These are phyloP conservation scores for Fusarium guadeloupense DNA, from an alignment of 2,329 filamentous ascomycete genomes.

Conservation along the genomic window DNA sequence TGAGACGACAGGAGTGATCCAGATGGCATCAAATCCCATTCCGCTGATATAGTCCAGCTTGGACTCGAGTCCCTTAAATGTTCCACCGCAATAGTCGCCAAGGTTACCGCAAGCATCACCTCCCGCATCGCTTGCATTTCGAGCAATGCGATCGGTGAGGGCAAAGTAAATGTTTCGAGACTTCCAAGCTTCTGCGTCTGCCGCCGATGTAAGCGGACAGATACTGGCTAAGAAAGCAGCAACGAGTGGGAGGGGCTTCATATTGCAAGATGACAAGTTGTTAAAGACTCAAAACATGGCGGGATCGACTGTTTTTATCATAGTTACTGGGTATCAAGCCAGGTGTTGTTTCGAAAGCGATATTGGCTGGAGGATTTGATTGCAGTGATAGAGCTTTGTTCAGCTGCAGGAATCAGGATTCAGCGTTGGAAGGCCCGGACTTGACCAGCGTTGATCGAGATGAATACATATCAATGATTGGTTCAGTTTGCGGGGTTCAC, in stretches of 20 bases:
- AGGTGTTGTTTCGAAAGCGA: background rate
- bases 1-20: slow-evolving; percentile 66
- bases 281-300: background rate
- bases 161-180: slow-evolving; percentile 67
- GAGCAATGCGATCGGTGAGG: slow-evolving; percentile 65
- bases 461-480: background rate
- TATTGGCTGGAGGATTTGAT: slow-evolving; percentile 14
- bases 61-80: slow-evolving; percentile 65
- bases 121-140: slow-evolving; percentile 53
- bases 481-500: slow-evolving; percentile 17
- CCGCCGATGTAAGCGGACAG: slow-evolving; percentile 28
- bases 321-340: background rate
- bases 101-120: slow-evolving; percentile 54
- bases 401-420: background rate
- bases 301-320: background rate
- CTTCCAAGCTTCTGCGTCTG: slow-evolving; percentile 58
- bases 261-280: background rate
- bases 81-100: slow-evolving; percentile 68
- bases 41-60: slow-evolving; percentile 70
- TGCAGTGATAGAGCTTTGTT: slow-evolving; percentile 12
- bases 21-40: slow-evolving; percentile 67
- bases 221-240: slow-evolving; percentile 15
- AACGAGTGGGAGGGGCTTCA: slow-evolving; percentile 16
- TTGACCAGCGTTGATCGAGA: background rate
- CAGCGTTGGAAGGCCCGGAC: background rate